phyloP scores from a whole-genome alignment of 2,329 filamentous ascomycete genomes.

The Calonectria pseudoreteaudii region DNA sequence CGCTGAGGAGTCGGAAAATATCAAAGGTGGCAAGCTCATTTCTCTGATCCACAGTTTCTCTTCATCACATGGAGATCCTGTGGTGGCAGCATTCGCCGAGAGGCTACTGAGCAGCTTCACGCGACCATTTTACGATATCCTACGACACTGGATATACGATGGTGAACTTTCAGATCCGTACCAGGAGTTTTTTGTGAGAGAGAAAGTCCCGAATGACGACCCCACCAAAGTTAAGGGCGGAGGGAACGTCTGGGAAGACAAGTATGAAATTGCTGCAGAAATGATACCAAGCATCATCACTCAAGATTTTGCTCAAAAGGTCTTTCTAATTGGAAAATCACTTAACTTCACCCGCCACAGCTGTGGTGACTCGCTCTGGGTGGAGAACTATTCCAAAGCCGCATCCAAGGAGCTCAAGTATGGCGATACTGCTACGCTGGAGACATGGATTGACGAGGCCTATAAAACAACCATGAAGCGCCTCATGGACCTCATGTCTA shows the following conservation, averaged over 20 bases:
- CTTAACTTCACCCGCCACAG: constrained; percentile 98
- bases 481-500: constrained; percentile 91
- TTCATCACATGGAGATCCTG: constrained; percentile 92
- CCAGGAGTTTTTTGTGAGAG: constrained; percentile 92
- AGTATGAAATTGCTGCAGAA: constrained; percentile 85
- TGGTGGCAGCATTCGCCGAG: constrained; percentile 93
- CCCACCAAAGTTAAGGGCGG: constrained; percentile 70
- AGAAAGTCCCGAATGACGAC: constrained; percentile 71
- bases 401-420: constrained; percentile 93
- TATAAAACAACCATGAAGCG: constrained; percentile 99
- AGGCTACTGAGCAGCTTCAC: constrained; percentile 88
- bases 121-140: constrained; percentile 94
- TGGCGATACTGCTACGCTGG: constrained; percentile 90
- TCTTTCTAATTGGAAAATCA: constrained; percentile 97
- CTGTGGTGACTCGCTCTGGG: constrained; percentile 94
- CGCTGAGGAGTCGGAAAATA: constrained; percentile 86
- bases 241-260: constrained; percentile 97
- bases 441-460: constrained; percentile 94
- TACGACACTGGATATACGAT: constrained; percentile 97
- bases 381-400: constrained; percentile 92
- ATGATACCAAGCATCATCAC: constrained; percentile 97
- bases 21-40: constrained; percentile 90
- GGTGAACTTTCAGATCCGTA: constrained; percentile 98
- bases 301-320: constrained; percentile 92
- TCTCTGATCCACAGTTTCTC: constrained; percentile 94